Percentiles rank a stretch among this genome's conserved stretches.
Evolutionary conservation across 2,329 filamentous ascomycete genomes (phyloP).

Genomic region (Paecilomyces fulvus): DNA sequence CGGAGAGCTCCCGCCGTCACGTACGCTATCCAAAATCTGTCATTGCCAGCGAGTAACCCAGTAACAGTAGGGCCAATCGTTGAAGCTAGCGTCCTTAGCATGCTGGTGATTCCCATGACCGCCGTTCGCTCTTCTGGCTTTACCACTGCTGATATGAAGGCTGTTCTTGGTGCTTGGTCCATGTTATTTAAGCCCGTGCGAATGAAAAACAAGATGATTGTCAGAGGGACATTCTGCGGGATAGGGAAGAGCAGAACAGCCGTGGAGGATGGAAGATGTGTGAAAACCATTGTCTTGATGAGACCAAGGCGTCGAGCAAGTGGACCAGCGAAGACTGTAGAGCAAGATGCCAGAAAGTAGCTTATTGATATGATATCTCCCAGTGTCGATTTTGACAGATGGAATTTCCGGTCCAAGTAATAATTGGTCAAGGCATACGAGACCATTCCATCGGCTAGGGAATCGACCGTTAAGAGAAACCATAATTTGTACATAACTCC

Average conservation of each 20-base stretch:
- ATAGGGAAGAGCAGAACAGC: neutral
- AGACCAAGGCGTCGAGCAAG: neutral
- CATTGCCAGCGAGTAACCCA: neutral
- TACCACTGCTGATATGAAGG: neutral
- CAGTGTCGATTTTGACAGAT: conserved; percentile 48
- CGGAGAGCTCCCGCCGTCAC: neutral
- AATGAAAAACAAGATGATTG: neutral
- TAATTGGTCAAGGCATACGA: conserved; percentile 50
- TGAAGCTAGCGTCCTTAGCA: neutral
- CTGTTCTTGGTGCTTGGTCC: neutral
- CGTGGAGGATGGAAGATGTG: neutral
- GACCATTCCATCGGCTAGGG: conserved; percentile 59
- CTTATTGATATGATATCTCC: conserved; percentile 50
- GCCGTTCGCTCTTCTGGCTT: neutral
- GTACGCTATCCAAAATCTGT: neutral
- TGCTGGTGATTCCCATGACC: neutral
- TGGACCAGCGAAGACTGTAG: neutral
- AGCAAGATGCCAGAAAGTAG: conserved; percentile 24
- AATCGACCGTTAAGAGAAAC: conserved; percentile 57
- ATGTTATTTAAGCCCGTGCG: neutral
- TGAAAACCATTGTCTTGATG: neutral
- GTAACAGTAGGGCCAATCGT: neutral
- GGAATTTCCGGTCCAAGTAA: conserved; percentile 50
- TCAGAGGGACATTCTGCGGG: neutral
- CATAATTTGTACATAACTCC: conserved; percentile 56